Conservation (phyloP, 2,329 filamentous ascomycete genomes). For the Pyricularia grisea region DNA sequence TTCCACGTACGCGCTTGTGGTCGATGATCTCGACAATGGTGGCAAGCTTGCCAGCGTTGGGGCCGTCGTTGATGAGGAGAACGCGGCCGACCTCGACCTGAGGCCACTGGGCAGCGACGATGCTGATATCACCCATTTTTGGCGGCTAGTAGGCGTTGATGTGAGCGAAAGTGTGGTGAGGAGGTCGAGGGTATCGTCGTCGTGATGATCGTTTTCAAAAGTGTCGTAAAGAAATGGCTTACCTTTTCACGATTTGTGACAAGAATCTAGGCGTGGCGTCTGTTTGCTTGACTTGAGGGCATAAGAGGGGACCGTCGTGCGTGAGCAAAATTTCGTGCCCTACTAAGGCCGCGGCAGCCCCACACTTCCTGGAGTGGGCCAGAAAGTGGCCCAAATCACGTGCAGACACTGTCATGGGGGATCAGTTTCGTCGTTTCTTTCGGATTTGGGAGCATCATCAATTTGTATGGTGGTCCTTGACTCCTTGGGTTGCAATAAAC, state of each 20-base stretch:
- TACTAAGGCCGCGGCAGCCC: not conserved
- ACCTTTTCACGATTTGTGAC: not conserved
- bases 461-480: not conserved
- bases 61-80: constrained; percentile 79
- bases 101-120: constrained; percentile 82
- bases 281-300: not conserved
- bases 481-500: not conserved
- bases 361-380: not conserved
- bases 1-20: constrained; percentile 93
- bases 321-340: not conserved
- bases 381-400: not conserved
- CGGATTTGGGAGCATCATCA: not conserved
- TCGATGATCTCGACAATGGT: constrained; percentile 99
- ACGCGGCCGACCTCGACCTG: constrained; percentile 98
- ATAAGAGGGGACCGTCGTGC: not conserved
- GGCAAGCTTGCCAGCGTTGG: constrained; percentile 77
- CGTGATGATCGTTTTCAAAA: constrained; percentile 21
- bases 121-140: constrained; percentile 76
- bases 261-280: not conserved
- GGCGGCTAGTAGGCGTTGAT: constrained; percentile 31
- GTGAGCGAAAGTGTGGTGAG: constrained; percentile 19
- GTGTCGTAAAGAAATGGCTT: not conserved
- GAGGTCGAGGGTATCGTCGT: constrained; percentile 1
- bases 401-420: not conserved
- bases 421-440: not conserved